Evolutionary conservation across 2,329 filamentous ascomycete species (phyloP), one percentile per base, ranked within the genome.

Genomic region (Sphaceloma murrayae): DNA sequence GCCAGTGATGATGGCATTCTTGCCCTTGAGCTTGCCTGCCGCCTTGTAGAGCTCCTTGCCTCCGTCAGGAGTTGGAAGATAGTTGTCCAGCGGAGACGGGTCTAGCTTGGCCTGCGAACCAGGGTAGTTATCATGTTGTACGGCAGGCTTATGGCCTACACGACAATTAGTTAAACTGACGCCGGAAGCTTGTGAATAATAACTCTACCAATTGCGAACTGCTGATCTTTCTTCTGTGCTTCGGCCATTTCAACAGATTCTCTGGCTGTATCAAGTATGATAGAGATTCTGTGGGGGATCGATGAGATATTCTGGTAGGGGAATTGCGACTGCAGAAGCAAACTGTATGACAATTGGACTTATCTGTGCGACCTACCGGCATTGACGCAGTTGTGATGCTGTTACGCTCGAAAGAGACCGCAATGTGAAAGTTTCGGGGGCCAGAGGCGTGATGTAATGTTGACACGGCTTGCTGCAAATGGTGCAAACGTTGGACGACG

Each of bases 1-100:
- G 11, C 84, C 84, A 0, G 85, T 89, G 55, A 91, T 89, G 47
- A 91, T 63, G 5, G 84, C 83, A 48, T 77, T 82, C 62, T 81
- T 84, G 49, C 78, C 83, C 54, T 75, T 63, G 5, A 91, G 74
- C 65, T 91, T 93, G 38, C 77, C 78, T 1, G 84, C 81, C 3
- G 82, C 75, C 57, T 79, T 78, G 66, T 91, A 89, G 36, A 72
- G 73, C 54, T 82, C 75, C 53, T 75, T 78, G 9, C 77, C 76
- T 27, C 80, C 80, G 47, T 82, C 75, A 13, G 74, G 71, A 4
- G 76, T 79, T 0, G 84, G 84, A 2, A 88, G 62, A 47, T 80
- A 67, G 45, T 81, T 76, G 46, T 74, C 76, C 33, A 74, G 66
- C 1, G 82, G 79, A 45, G 74, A 67, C 1, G 69, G 70, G 14